These are phyloP conservation scores for Kwoniella bestiolae DNA, from an alignment of 768 basidiomycete genomes.

Conservation along the genomic window DNA sequence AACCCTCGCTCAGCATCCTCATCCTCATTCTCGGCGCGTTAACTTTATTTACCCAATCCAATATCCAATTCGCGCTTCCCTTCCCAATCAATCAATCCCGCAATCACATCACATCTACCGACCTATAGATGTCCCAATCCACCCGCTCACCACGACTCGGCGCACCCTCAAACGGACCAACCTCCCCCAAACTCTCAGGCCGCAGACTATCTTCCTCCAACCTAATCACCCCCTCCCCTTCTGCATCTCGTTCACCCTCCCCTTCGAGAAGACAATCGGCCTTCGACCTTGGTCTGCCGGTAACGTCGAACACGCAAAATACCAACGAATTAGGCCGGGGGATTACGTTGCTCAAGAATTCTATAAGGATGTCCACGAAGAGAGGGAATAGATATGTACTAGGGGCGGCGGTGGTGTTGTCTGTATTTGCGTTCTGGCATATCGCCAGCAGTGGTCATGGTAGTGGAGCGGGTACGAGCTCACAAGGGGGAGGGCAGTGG, in stretches of 20 bases:
- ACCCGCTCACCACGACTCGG: not conserved
- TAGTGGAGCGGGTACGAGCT: not conserved
- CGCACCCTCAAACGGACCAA: not conserved
- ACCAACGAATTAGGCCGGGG: not conserved
- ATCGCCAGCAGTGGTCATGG: not conserved
- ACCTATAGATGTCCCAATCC: not conserved
- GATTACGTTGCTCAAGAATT: slow-evolving; percentile 4
- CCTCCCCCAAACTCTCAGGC: not conserved
- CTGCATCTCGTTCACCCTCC: not conserved
- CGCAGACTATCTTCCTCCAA: not conserved
- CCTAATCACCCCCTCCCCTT: not conserved
- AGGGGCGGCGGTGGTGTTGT: slow-evolving; percentile 1
- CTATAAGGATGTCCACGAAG: slow-evolving; percentile 14
- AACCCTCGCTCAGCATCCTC: not conserved
- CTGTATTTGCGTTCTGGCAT: slow-evolving; percentile 16
- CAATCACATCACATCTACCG: not conserved
- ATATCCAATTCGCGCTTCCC: not conserved
- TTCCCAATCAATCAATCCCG: no score
- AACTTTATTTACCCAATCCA: slow-evolving; percentile 7
- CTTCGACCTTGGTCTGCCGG: not conserved
- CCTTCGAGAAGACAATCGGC: not conserved
- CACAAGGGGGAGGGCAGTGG: not conserved
- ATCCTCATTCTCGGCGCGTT: not conserved
- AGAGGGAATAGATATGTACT: slow-evolving; percentile 26
- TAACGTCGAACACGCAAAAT: not conserved